Base-by-base conservation (phyloP, 208 protist species). In the Crithidia expoeki region DNA sequence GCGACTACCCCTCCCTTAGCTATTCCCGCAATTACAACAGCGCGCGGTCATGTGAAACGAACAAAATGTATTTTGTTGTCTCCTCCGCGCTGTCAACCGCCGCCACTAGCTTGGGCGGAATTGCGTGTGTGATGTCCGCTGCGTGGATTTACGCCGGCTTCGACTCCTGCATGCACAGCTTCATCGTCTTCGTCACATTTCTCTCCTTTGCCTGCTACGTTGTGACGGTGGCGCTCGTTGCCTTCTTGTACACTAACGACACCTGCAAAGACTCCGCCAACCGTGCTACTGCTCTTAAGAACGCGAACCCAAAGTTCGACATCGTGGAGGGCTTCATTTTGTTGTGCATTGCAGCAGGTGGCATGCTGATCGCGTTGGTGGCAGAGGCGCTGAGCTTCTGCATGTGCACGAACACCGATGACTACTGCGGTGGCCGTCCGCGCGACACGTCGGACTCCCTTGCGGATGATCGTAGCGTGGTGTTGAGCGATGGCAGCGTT, bases 241-340 rank as follows among this genome's bases (percentile, higher is more conserved):
- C 44, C 25, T 61, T 61, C 53, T 7, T 50, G 11, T 81, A 74
- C 38, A 46, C 53, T 28, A 58, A 72, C 27, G 34, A 30, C 21
- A 50, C 40, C 23, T 66, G 46, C 47, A 36, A 25, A 19, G 46
- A 21, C 57, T 21, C n/a, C 9, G 30, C 27, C 27, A 14, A 38
- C 34, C 42, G 42, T 33, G 46, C 28, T 2, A n/a, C 33, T 4
- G 44, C 66, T 12, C 14, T 64, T 10, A 72, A 72, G 16, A 47
- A 63, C 46, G 28, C 4, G 14, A 56, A 10, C 6, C 66, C 66
- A 1, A 21, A 33, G 21, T 77, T 42, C 50, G 21, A 56, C 6
- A 55, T 81, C 28, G 76, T 72, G 27, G 70, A 76, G 56, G 76
- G 76, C 47, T 72, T 76, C 27, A 57, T 58, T 16, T 49, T 81